A percentile compares a stretch with the other conserved stretches of the same genome.
Evolutionary conservation across 192 early-diverging fungal species (phyloP).

Genomic region (Obelidium mucronatum): DNA sequence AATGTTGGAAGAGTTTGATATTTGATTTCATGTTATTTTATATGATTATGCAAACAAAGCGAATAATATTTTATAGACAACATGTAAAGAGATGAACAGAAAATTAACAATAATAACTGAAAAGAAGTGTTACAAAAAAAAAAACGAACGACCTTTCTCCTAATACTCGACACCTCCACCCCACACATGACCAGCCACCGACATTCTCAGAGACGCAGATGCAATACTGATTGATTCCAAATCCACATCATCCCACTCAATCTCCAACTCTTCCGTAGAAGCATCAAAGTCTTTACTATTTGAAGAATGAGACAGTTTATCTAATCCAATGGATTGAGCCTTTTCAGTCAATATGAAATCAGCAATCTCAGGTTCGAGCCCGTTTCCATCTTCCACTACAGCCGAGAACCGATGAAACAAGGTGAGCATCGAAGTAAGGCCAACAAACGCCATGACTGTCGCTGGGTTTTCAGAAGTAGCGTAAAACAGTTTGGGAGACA

Average conservation of each 20-base stretch:
- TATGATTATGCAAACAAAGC: too few species aligned
- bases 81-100: too few species aligned
- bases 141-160: too few species aligned
- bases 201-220: background rate
- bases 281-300: background rate
- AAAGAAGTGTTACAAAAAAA: too few species aligned
- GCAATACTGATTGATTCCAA: background rate
- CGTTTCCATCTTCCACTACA: constrained; percentile 2
- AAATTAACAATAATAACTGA: too few species aligned
- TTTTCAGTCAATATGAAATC: background rate
- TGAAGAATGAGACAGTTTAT: background rate
- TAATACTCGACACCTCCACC: background rate
- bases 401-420: constrained; percentile 10
- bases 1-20: background rate
- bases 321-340: background rate
- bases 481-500: too few species aligned
- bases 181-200: background rate
- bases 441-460: too few species aligned
- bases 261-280: background rate
- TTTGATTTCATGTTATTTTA: too few species aligned
- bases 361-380: background rate
- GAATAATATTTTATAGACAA: too few species aligned
- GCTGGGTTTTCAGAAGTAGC: too few species aligned
- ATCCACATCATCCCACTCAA: background rate
- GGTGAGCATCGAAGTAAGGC: background rate